Evolutionary conservation across 148 eudicot genomes (phyloP), one percentile per base, ranked within the genome.

Genomic region (Rhododendron vialii): DNA sequence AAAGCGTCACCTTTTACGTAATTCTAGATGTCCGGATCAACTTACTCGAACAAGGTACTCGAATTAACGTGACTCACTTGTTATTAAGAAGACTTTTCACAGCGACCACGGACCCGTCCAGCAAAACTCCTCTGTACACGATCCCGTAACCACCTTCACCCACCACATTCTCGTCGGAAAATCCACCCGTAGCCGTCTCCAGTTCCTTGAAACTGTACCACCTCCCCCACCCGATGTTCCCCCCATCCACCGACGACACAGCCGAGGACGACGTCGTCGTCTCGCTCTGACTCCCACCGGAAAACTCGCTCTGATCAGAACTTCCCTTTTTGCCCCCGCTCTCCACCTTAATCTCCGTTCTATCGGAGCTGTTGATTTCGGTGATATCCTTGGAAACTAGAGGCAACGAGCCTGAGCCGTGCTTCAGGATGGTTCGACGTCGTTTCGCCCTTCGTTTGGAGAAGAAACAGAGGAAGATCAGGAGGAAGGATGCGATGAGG

Each of bases 121-220:
- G 94, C 86, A 96, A 87, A 84, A 93, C 93, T 73, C 99, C 98
- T 83, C 89, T 92, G 69, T 92, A 96, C 36, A 96, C 99, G 73
- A 96, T 50, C 1, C 99, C 99, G 45, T 95, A 95, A 0, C 99
- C 99, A 36, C 99, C 99, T 90, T 95, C 97, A 7, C 99, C 99
- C 59, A 96, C 89, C 82, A 95, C 93, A 90, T 92, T 91, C 83
- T 96, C 95, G 1, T 50, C 91, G 5, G 89, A 73, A 82, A 96
- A 96, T 38, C 95, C 92, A 85, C 87, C 84, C 47, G 99, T 95
- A 84, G 98, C 98, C 33, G 79, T 22, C 86, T 95, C 93, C 59
- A 96, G 96, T 92, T 96, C 99, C 78, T 84, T 91, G 88, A 96
- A 86, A 61, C 93, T 90, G 85, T 92, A 94, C 98, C 98, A 96